A percentile compares a stretch with the other conserved stretches of the same genome.
These are phyloP conservation scores for Perkinsela sp. DNA, from an alignment of 208 protist genomes.

Conservation along the genomic window DNA sequence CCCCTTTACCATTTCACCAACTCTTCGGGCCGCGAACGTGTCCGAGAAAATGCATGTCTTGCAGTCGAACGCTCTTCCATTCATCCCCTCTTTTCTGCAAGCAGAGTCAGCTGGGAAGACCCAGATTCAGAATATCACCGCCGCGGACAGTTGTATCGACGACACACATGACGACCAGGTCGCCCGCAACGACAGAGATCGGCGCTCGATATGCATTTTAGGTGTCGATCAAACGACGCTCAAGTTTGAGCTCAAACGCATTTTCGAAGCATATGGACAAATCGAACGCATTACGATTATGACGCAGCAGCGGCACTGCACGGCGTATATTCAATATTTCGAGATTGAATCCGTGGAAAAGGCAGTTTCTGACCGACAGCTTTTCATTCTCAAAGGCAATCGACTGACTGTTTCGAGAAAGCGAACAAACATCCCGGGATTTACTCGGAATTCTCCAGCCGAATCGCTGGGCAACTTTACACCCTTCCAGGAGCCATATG, in stretches of 20 bases:
- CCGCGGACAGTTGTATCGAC: not conserved
- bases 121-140: not conserved
- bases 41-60: not conserved
- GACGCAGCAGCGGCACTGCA: slow-evolving; percentile 11
- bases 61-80: not conserved
- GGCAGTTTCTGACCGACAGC: slow-evolving; percentile 2
- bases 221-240: not conserved
- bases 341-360: slow-evolving; percentile 5
- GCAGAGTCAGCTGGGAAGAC: not conserved
- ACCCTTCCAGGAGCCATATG: no score
- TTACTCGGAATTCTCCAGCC: no score
- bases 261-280: not conserved
- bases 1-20: not conserved
- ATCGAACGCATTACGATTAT: slow-evolving; percentile 11
- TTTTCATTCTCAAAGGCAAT: slow-evolving; percentile 3
- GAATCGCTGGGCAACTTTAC: no score
- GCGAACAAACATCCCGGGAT: slow-evolving; percentile 1
- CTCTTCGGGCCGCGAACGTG: not conserved
- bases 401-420: slow-evolving; percentile 3
- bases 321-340: slow-evolving; percentile 8
- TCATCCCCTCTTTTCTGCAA: not conserved
- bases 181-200: not conserved
- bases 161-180: no score
- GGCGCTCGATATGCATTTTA: not conserved
- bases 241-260: not conserved